Conservation (phyloP, 257 asterid species). For the Pogostemon cablin region DNA sequence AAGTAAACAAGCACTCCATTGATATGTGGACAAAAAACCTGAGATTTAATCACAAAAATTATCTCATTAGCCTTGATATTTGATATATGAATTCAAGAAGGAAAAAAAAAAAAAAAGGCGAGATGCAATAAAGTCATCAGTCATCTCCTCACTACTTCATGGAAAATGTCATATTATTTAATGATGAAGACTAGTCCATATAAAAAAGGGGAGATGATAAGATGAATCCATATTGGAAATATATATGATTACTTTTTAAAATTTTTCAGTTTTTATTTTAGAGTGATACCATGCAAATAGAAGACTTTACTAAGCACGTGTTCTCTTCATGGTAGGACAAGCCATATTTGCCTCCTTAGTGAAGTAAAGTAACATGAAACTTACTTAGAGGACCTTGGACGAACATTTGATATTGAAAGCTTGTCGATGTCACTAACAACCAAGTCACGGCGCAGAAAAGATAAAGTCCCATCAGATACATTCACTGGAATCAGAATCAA, state of each 20-base stretch:
- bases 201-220: neutral
- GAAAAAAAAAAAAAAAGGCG: neutral
- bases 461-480: slow-evolving; percentile 69
- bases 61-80: slow-evolving; percentile 30
- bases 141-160: too few species aligned
- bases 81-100: slow-evolving; percentile 4
- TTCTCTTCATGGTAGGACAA: neutral
- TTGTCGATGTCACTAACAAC: slow-evolving; percentile 92
- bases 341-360: neutral
- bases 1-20: slow-evolving; percentile 80
- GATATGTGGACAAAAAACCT: slow-evolving; percentile 96
- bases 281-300: neutral
- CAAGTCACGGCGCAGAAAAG: slow-evolving; percentile 73
- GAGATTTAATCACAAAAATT: slow-evolving; percentile 43
- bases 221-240: too few species aligned
- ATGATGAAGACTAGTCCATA: neutral
- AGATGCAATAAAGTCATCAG: neutral
- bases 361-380: slow-evolving; percentile 36
- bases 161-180: too few species aligned
- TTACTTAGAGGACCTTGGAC: slow-evolving; percentile 76
- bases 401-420: slow-evolving; percentile 93
- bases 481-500: slow-evolving; percentile 91
- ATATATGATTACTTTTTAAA: too few species aligned
- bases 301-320: neutral
- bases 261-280: too few species aligned